Conservation (phyloP, 2,329 filamentous ascomycete species). For the Monilinia fructigena region DNA sequence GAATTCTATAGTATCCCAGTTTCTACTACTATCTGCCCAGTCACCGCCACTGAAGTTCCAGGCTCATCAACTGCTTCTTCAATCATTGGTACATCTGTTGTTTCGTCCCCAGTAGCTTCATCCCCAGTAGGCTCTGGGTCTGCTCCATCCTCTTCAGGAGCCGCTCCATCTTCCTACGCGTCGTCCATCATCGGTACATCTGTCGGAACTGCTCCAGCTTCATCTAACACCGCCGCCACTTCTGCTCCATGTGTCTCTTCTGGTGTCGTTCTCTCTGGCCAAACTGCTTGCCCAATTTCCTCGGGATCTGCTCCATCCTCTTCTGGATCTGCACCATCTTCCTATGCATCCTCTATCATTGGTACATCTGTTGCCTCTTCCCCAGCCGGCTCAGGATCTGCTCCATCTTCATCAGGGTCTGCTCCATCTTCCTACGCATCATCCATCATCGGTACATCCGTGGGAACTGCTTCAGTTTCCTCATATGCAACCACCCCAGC, state of each 20-base stretch:
- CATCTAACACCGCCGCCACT: neutral
- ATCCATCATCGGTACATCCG: constrained; percentile 1
- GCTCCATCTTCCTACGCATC: neutral
- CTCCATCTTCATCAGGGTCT: no score
- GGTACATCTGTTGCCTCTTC: neutral
- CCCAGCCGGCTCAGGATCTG: no score
- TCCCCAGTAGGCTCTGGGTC: neutral
- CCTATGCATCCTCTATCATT: neutral
- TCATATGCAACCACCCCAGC: neutral
- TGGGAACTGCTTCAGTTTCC: neutral
- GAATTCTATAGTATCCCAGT: constrained; percentile 38
- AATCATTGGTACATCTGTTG: neutral
- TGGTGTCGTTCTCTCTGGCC: neutral
- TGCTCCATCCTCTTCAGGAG: neutral
- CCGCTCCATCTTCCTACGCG: neutral
- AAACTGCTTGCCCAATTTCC: neutral
- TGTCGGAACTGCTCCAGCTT: neutral
- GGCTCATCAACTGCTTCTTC: neutral
- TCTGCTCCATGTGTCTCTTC: neutral
- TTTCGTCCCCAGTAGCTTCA: neutral
- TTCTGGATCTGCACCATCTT: neutral
- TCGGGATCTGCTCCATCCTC: neutral
- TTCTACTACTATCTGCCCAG: constrained; percentile 45
- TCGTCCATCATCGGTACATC: constrained; percentile 7
- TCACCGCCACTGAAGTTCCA: constrained; percentile 25